Percentiles rank a stretch among this genome's conserved stretches.
Conservation (phyloP, 2,329 filamentous ascomycete species). For the Aspergillus quadrilineatus region DNA sequence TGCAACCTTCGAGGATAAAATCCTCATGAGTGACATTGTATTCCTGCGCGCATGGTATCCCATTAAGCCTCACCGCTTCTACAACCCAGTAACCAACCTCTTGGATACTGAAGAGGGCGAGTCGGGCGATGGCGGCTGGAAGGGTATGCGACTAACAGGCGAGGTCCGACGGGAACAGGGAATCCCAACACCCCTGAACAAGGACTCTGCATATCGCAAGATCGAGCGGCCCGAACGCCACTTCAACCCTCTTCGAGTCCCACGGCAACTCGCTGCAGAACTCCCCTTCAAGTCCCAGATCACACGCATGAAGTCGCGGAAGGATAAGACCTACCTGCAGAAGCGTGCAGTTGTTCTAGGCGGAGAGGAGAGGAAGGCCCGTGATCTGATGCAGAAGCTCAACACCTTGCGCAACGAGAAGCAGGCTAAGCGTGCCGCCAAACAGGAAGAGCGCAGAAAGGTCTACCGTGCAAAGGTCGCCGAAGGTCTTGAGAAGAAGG, state of each 20-base stretch:
- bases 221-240: slow-evolving; percentile 62
- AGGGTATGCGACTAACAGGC: slow-evolving; percentile 89
- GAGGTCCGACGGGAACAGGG: slow-evolving; percentile 77
- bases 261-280: slow-evolving; percentile 62
- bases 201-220: slow-evolving; percentile 80
- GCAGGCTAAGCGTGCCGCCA: slow-evolving; percentile 73
- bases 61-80: slow-evolving; percentile 91
- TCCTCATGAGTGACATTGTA: slow-evolving; percentile 92
- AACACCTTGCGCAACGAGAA: slow-evolving; percentile 89
- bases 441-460: slow-evolving; percentile 83
- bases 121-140: slow-evolving; percentile 58
- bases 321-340: slow-evolving; percentile 83
- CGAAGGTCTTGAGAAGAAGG: slow-evolving; percentile 80
- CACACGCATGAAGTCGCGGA: slow-evolving; percentile 74
- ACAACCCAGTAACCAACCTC: slow-evolving; percentile 93
- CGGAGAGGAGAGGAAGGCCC: slow-evolving; percentile 83
- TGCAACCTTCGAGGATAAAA: slow-evolving; percentile 98
- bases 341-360: slow-evolving; percentile 87
- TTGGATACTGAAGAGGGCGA: slow-evolving; percentile 56
- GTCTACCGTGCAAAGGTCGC: slow-evolving; percentile 80
- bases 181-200: slow-evolving; percentile 73
- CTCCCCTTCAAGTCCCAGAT: slow-evolving; percentile 94
- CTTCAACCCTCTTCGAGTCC: slow-evolving; percentile 66
- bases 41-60: slow-evolving; percentile 97
- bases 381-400: slow-evolving; percentile 89